Evolutionary conservation across 495 filamentous ascomycete genomes (phyloP).

Genomic region (Neurospora sp.): DNA sequence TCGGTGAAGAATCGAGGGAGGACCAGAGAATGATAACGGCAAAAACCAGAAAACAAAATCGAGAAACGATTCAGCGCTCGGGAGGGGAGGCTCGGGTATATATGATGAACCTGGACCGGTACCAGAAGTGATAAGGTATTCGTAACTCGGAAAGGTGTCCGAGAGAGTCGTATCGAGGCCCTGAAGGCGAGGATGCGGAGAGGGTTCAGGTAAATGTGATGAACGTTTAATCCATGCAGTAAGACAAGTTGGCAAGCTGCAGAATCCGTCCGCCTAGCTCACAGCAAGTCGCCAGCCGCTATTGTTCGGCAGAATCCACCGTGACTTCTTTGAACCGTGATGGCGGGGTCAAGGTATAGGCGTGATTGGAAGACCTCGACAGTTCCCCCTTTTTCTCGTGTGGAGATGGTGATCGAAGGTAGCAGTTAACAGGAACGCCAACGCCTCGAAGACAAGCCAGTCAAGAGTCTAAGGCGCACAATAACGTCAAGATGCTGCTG

Average conservation of each 20-base stretch:
- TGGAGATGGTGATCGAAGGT: background rate
- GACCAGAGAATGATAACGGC: slow-evolving; percentile 8
- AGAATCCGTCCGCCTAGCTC: background rate
- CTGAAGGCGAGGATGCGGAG: background rate
- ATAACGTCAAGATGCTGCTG: background rate
- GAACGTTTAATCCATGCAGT: background rate
- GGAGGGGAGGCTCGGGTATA: slow-evolving; percentile 3
- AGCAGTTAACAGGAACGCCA: background rate
- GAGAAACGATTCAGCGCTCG: background rate
- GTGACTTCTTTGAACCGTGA: background rate
- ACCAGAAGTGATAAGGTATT: background rate
- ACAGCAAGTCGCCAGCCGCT: background rate
- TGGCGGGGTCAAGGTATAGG: background rate
- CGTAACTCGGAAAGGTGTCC: slow-evolving; percentile 1
- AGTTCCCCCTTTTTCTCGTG: background rate
- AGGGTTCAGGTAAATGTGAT: background rate
- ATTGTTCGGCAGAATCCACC: background rate
- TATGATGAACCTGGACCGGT: background rate
- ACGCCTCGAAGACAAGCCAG: background rate
- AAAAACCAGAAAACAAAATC: background rate
- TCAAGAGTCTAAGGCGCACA: background rate
- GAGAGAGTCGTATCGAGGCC: slow-evolving; percentile 3
- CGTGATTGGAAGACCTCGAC: background rate
- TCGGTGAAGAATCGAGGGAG: slow-evolving; percentile 5
- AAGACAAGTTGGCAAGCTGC: background rate